Percentiles rank a stretch among this genome's conserved stretches.
Conservation (phyloP, 2,329 filamentous ascomycete genomes). For the Cladophialophora psammophila region DNA sequence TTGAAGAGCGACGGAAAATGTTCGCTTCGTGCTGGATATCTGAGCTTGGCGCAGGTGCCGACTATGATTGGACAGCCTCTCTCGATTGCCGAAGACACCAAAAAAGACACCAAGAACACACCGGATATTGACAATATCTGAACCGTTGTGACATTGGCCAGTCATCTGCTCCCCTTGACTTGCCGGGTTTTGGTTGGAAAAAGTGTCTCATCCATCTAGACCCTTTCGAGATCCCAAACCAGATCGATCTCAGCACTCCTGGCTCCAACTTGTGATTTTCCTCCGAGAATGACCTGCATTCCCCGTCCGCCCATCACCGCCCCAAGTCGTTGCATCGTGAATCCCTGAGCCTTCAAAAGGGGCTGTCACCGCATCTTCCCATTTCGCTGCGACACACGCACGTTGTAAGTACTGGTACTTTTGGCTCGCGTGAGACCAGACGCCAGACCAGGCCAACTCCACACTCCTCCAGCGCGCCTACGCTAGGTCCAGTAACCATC, state of each 20-base stretch:
- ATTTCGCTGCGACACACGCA: not conserved
- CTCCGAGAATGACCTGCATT: slow-evolving; percentile 1
- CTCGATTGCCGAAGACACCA: slow-evolving; percentile 8
- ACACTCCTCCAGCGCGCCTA: slow-evolving; percentile 32
- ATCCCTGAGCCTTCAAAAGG: slow-evolving; percentile 6
- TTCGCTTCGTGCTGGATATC: not conserved
- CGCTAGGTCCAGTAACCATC: slow-evolving; percentile 28
- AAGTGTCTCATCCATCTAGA: not conserved
- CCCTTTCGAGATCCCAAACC: not conserved
- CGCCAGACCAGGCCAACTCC: not conserved
- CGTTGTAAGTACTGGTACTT: not conserved
- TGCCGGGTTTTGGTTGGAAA: slow-evolving; percentile 1
- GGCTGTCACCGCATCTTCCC: not conserved
- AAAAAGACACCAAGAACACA: not conserved
- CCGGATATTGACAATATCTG: slow-evolving; percentile 21
- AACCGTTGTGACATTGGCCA: slow-evolving; percentile 9
- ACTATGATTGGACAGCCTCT: slow-evolving; percentile 20
- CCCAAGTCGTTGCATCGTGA: not conserved
- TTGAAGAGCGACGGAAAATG: not conserved
- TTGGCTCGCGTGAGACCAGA: not conserved
- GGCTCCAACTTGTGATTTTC: not conserved
- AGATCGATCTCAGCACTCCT: slow-evolving; percentile 7
- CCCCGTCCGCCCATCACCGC: not conserved
- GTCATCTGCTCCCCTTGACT: not conserved
- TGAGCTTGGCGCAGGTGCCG: slow-evolving; percentile 9